Evolutionary conservation across 176 grass and related monocot species (phyloP).

Genomic region (Carex parvula): DNA sequence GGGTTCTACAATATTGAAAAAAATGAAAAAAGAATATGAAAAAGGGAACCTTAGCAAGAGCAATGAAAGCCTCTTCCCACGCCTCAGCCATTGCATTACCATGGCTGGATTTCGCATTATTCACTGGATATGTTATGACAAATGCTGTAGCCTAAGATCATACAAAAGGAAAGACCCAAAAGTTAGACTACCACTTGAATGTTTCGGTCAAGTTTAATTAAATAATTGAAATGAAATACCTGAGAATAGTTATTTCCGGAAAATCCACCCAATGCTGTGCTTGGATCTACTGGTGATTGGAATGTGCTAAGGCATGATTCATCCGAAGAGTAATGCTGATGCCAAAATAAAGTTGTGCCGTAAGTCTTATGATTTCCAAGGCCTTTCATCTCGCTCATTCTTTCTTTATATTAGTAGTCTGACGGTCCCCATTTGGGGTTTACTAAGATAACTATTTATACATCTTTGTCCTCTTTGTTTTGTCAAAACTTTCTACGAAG

Average conservation of each 20-base stretch:
- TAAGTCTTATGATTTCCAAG: not conserved
- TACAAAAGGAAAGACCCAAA: constrained; percentile 21
- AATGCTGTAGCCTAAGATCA: constrained; percentile 73
- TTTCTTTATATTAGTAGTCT: not conserved
- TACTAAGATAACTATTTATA: not conserved
- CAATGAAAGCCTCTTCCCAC: constrained; percentile 91
- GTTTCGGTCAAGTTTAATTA: not conserved
- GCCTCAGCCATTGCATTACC: constrained; percentile 73
- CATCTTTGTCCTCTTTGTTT: not conserved
- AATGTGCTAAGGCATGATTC: constrained; percentile 84
- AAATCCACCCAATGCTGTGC: constrained; percentile 85
- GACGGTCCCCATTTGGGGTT: not conserved
- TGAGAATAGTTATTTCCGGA: constrained; percentile 74
- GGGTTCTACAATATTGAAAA: not conserved
- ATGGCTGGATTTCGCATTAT: constrained; percentile 71
- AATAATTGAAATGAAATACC: constrained; percentile 44
- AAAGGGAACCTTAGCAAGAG: constrained; percentile 63
- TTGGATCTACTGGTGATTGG: constrained; percentile 80
- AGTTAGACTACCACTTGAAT: not conserved
- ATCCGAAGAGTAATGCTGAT: constrained; percentile 95
- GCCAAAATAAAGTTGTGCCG: constrained; percentile 2
- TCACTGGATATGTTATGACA: constrained; percentile 96
- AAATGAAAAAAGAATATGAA: not conserved
- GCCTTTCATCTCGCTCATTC: not conserved
- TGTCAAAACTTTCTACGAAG: not conserved